phyloP scores from a whole-genome alignment of 306 rosid genomes.

The Abrus precatorius region DNA sequence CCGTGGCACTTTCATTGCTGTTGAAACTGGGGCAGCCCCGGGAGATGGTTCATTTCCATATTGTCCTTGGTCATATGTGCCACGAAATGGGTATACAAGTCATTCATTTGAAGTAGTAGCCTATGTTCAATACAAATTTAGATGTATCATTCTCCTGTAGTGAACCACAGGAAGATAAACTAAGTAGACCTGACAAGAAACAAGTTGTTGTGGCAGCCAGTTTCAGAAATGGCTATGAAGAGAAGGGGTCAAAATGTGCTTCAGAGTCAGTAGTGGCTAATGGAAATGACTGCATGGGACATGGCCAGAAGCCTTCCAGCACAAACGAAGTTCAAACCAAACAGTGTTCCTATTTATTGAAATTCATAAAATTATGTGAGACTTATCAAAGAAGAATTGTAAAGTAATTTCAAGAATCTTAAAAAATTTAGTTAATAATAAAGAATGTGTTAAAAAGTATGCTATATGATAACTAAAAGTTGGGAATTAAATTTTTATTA shows the following conservation, averaged over 20 bases:
- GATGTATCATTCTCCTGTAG: slow-evolving; percentile 51
- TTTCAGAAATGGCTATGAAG: slow-evolving; percentile 66
- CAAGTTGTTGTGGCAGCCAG: slow-evolving; percentile 65
- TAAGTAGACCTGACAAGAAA: slow-evolving; percentile 69
- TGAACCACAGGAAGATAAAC: slow-evolving; percentile 61
- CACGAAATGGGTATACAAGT: slow-evolving; percentile 78
- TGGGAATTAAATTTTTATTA: no score
- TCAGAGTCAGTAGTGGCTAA: slow-evolving; percentile 65
- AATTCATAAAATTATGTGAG: no score
- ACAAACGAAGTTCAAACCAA: slow-evolving; percentile 65
- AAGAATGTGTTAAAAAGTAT: no score
- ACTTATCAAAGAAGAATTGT: no score
- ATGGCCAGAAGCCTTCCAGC: slow-evolving; percentile 57
- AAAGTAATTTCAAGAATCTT: no score
- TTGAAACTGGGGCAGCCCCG: slow-evolving; percentile 94
- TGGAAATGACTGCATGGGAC: slow-evolving; percentile 66
- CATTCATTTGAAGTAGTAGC: slow-evolving; percentile 80
- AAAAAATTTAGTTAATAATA: no score
- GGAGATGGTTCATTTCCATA: slow-evolving; percentile 95
- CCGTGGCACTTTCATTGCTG: slow-evolving; percentile 85
- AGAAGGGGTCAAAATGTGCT: slow-evolving; percentile 59
- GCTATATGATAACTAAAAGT: no score
- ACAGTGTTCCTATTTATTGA: slow-evolving; percentile 50
- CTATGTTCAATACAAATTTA: slow-evolving; percentile 58
- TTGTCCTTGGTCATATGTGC: slow-evolving; percentile 78